Base-by-base conservation (phyloP, 805 yeast species). In the Starmera caribaea region DNA sequence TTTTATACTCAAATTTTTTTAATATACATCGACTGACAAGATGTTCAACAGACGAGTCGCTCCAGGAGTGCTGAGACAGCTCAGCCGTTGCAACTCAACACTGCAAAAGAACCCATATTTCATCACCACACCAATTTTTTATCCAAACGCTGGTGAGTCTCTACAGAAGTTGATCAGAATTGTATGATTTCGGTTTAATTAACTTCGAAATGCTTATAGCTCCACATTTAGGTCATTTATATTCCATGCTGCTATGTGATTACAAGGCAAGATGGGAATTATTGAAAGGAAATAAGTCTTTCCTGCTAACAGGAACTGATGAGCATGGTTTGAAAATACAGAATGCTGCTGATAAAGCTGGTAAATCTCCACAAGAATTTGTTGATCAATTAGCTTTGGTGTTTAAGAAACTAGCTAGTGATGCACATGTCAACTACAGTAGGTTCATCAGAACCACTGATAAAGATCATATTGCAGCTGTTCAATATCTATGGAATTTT, bases 241-340 rank as follows among this genome's bases (percentile, higher is more conserved):
- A 92, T 57, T 76, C 96, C 5, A 83, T 88, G 84, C 66, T 87
- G 1, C 60, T 92, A 35, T 79, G 89, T 37, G 98, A 92, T 60
- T 80, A 80, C 1, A 67, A 80, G 38, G 73, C 70, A 44, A 67
- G 96, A 46, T 90, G 95, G 95, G 73, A 73, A 30, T 50, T 51
- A 14, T 60, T 81, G 29, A 57, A 60, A 9, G 61, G 59, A 0
- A 61, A 71, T 2, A 54, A 62, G 4, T 61, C 79, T 1, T 72
- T 63, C 43, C 72, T 89, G 53, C 74, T 85, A 7, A 92, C 97
- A 0, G 98, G 98, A 0, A 89, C 97, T 0, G 98, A 92, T 58
- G 98, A 92, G 59, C 98, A 92, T 58, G 98, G 98, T 0, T 62
- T 88, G 40, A 92, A 92, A 64, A 90, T 90, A 27, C 95, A 86